Evolutionary conservation across 2,329 filamentous ascomycete genomes (phyloP).

Genomic region (Fusarium sp.): DNA sequence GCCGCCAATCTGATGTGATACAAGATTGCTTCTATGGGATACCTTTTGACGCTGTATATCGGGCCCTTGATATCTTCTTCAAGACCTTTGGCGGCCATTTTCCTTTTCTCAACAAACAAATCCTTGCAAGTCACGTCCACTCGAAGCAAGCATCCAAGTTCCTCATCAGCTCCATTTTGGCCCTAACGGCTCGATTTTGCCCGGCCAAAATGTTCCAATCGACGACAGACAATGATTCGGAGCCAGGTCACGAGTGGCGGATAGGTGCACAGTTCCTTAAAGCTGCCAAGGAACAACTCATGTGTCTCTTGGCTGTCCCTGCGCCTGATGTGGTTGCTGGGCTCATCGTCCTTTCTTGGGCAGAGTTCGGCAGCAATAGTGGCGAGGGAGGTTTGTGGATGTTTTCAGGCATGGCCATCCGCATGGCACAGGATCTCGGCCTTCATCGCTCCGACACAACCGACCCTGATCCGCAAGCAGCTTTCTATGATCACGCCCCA

Average conservation of each 20-base stretch:
- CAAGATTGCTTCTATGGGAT: not conserved
- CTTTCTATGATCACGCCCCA: not conserved
- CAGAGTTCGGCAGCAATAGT: not conserved
- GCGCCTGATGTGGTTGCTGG: not conserved
- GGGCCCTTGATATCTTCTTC: not conserved
- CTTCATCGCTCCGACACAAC: not conserved
- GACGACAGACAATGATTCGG: not conserved
- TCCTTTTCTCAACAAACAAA: not conserved
- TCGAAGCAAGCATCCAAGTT: not conserved
- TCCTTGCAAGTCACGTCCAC: not conserved
- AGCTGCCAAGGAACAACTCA: not conserved
- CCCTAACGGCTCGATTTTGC: not conserved
- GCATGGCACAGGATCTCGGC: not conserved
- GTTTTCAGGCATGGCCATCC: not conserved
- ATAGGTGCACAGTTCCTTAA: not conserved
- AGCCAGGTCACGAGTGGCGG: not conserved
- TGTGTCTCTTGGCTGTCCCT: not conserved
- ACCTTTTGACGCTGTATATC: not conserved
- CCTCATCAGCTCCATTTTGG: not conserved
- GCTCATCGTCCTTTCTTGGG: not conserved
- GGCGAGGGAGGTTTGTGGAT: not conserved
- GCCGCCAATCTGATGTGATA: not conserved
- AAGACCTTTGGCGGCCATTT: not conserved
- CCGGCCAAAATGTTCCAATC: not conserved
- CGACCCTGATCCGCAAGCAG: not conserved